A percentile compares a stretch with the other conserved stretches of the same genome.
Conservation (phyloP, 2,329 filamentous ascomycete species). For the Penicillium corylophilum region DNA sequence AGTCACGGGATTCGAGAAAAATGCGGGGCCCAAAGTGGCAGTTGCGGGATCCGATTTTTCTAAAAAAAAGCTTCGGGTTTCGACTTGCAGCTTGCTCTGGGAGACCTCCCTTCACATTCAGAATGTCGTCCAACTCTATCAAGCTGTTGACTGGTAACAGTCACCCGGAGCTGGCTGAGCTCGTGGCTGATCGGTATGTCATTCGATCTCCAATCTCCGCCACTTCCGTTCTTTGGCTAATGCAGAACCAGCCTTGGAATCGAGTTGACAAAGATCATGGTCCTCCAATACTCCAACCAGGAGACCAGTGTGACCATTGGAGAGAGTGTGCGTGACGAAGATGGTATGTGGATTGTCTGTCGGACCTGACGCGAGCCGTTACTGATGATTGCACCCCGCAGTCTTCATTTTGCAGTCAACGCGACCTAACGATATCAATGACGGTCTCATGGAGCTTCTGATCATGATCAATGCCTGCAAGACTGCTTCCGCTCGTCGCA, state of each 20-base stretch:
- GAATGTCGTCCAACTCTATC: slow-evolving; percentile 71
- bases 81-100: slow-evolving; percentile 3
- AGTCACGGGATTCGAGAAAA: slow-evolving; percentile 27
- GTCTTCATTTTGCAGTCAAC: slow-evolving; percentile 97
- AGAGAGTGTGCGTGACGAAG: slow-evolving; percentile 94
- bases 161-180: slow-evolving; percentile 68
- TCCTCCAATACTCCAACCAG: slow-evolving; percentile 66
- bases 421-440: slow-evolving; percentile 93
- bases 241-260: slow-evolving; percentile 56
- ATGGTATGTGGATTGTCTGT: slow-evolving; percentile 57
- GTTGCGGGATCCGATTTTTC: slow-evolving; percentile 24
- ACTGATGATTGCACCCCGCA: slow-evolving; percentile 29
- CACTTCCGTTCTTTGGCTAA: neutral
- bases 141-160: slow-evolving; percentile 75
- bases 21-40: slow-evolving; percentile 24
- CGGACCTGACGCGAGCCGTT: slow-evolving; percentile 8
- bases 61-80: slow-evolving; percentile 14
- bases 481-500: slow-evolving; percentile 79
- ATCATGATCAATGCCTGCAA: slow-evolving; percentile 98
- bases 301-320: slow-evolving; percentile 75
- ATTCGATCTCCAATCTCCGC: neutral
- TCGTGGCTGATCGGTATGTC: slow-evolving; percentile 65
- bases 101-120: slow-evolving; percentile 13
- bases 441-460: slow-evolving; percentile 94
- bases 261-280: slow-evolving; percentile 67